Conservation (phyloP, 2,329 filamentous ascomycete species). For the Sordariomycetes sp. region DNA sequence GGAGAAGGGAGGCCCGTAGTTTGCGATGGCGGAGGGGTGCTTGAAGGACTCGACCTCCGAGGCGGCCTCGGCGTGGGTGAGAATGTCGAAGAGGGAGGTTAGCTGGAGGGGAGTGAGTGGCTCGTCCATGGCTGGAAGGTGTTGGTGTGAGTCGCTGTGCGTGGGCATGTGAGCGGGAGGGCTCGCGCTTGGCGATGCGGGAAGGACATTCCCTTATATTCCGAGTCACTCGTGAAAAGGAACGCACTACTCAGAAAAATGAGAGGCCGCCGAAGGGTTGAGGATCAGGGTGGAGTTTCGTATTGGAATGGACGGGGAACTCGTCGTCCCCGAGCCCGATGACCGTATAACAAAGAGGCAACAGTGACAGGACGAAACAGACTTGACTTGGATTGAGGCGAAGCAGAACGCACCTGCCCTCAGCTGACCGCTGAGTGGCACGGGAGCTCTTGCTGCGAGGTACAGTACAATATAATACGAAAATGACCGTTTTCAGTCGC, state of each 20-base stretch:
- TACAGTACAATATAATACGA: neutral
- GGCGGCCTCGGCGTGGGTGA: conserved; percentile 49
- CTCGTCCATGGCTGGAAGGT: neutral
- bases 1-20: conserved; percentile 61
- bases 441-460: neutral
- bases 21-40: conserved; percentile 47
- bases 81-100: conserved; percentile 46
- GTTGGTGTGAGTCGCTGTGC: neutral
- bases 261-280: neutral
- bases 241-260: no score
- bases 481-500: neutral
- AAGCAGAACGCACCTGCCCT: neutral
- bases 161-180: neutral
- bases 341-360: neutral
- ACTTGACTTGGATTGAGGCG: neutral
- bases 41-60: conserved; percentile 65
- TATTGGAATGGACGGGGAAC: neutral
- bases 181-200: neutral
- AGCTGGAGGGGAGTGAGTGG: conserved; percentile 25
- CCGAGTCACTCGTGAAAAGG: neutral
- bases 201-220: neutral
- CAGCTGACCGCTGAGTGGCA: neutral
- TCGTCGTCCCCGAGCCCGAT: neutral
- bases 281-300: neutral
- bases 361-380: no score